phyloP scores from a whole-genome alignment of 2,329 filamentous ascomycete genomes.

The Exophiala alcalophila region DNA sequence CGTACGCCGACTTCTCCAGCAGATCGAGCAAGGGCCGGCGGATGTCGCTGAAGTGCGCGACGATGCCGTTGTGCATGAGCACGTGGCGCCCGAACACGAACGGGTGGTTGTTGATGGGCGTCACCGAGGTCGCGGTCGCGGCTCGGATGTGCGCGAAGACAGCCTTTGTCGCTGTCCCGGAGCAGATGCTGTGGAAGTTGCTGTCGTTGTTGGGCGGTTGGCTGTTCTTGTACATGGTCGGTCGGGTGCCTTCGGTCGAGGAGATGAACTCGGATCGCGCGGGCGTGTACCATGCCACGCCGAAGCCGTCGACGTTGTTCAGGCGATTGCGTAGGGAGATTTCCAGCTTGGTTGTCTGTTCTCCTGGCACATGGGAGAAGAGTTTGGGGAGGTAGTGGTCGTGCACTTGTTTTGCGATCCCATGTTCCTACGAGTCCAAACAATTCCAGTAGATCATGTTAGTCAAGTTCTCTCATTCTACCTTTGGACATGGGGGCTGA shows the following conservation, averaged over 20 bases:
- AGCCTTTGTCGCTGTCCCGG: constrained; percentile 51
- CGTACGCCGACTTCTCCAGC: constrained; percentile 49
- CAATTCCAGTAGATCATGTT: neutral
- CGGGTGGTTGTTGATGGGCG: constrained; percentile 54
- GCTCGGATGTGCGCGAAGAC: constrained; percentile 55
- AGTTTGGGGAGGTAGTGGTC: constrained; percentile 56
- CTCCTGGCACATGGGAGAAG: constrained; percentile 44
- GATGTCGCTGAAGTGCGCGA: constrained; percentile 48
- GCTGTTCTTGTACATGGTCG: constrained; percentile 53
- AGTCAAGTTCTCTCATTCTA: neutral
- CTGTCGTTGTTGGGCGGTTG: constrained; percentile 53
- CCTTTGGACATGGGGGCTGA: too few relatives aligned
- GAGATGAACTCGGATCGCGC: constrained; percentile 41
- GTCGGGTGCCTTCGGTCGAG: constrained; percentile 31
- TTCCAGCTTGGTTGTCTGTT: constrained; percentile 39
- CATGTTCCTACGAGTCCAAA: constrained; percentile 36
- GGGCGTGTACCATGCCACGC: constrained; percentile 55
- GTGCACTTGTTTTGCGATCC: constrained; percentile 47
- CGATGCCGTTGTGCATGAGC: constrained; percentile 57
- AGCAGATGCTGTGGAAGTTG: constrained; percentile 53
- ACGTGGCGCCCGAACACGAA: constrained; percentile 54
- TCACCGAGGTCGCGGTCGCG: constrained; percentile 48
- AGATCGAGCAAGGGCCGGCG: constrained; percentile 46
- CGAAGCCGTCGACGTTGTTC: constrained; percentile 55
- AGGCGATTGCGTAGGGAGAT: constrained; percentile 51